Base-by-base conservation (phyloP, 352 stramenopile species). In the Blastocystis sp. region DNA sequence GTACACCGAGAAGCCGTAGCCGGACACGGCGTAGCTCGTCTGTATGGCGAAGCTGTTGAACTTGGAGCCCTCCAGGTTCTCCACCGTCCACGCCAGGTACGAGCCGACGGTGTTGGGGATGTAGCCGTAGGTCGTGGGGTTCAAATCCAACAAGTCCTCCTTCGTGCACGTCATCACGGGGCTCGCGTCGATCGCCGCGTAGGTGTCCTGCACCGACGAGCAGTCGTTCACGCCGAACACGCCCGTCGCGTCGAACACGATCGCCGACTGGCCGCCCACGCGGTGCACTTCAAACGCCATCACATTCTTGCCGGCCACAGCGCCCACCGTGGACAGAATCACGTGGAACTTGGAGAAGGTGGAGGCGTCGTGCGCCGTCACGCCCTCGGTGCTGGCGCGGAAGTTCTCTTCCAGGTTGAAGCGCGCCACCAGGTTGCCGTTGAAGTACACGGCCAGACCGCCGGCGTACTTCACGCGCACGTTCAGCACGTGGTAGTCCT, bases 21-120 rank as follows among this genome's bases (percentile, higher is more conserved):
- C 7, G 34, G 21, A 45, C 4, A 10, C 23, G 2, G 11, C n/a
- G 10, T 7, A 45, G 9, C 7, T 38, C 10, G 5, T 17, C n/a
- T 45, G n/a, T 3, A 70, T 43, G 14, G 9, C 28, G 62, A 70
- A 70, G 62, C 10, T 45, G 34, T 70, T 70, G n/a, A 40, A 70
- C 62, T 70, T 70, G 62, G n/a, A 45, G 21, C 62, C 62, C 34
- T 70, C 62, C n/a, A 70, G 62, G 62, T 70, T 70, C 62, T 70
- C 62, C 62, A 70, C 62, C 10, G 14, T 38, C 62, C 62, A 70
- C 5, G 0, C 21, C 23, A 70, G n/a, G 34, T n/a, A 70, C 5
- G 62, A 48, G 14, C 34, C 34, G 2, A 48, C 23, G 10, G 21
- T 21, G 10, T 45, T 70, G 23, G 62, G 34, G 19, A 48, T 21